Conservation (phyloP, 2,329 filamentous ascomycete genomes). For the Aureobasidium mangrovei region DNA sequence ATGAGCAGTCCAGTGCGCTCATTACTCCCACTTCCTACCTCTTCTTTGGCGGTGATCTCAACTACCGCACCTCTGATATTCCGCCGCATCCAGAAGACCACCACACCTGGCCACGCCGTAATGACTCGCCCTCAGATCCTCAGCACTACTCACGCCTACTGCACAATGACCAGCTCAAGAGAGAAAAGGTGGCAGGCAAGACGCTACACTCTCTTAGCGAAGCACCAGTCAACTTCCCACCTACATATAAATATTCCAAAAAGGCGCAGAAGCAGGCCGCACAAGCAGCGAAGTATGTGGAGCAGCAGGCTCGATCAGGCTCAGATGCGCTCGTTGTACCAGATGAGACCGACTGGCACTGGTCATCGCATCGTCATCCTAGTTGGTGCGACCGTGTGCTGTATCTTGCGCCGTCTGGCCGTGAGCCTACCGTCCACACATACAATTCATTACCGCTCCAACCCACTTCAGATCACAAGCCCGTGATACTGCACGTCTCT, state of each 20-base stretch:
- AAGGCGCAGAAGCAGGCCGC: conserved; percentile 25
- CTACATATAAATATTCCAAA: conserved; percentile 82
- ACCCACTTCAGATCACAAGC: conserved; percentile 76
- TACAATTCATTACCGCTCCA: conserved; percentile 74
- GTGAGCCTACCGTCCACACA: conserved; percentile 45
- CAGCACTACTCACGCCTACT: conserved; percentile 64
- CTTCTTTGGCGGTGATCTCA: conserved; percentile 85
- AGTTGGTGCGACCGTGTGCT: conserved; percentile 91
- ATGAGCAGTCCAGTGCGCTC: not conserved
- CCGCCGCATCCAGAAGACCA: conserved; percentile 45
- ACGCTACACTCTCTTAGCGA: conserved; percentile 75
- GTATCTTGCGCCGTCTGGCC: conserved; percentile 50
- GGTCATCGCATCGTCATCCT: conserved; percentile 76
- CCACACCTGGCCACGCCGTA: conserved; percentile 52
- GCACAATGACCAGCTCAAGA: conserved; percentile 66
- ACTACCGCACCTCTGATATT: conserved; percentile 75
- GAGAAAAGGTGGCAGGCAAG: conserved; percentile 58
- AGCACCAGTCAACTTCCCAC: conserved; percentile 66
- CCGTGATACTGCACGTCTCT: conserved; percentile 63
- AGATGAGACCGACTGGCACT: conserved; percentile 49
- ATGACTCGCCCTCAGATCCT: conserved; percentile 42
- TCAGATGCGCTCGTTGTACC: conserved; percentile 18
- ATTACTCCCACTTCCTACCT: conserved; percentile 43
- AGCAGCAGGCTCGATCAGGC: conserved; percentile 1
- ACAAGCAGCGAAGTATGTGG: conserved; percentile 17